Evolutionary conservation across 2,329 filamentous ascomycete species (phyloP).

Genomic region (Dactylellina parvicollis): DNA sequence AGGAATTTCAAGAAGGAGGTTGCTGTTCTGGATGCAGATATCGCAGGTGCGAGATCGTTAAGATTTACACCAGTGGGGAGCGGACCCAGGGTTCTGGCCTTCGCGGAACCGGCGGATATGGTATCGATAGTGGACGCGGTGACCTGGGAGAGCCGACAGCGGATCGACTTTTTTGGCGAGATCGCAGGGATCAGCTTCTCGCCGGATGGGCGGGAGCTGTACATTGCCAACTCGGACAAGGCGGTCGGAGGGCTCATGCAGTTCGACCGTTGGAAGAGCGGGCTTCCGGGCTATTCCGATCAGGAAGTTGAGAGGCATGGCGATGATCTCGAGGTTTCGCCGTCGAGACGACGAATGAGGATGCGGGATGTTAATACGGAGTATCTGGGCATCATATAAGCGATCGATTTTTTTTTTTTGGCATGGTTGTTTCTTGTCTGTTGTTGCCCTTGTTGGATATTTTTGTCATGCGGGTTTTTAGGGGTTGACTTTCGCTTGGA

Average conservation of each 20-base stretch:
- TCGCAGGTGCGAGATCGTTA: constrained; percentile 75
- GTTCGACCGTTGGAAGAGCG: constrained; percentile 65
- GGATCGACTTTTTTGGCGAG: constrained; percentile 78
- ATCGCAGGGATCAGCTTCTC: constrained; percentile 75
- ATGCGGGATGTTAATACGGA: constrained; percentile 52
- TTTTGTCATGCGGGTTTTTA: background rate
- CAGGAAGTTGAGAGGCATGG: constrained; percentile 22
- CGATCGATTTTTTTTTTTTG: constrained; percentile 21
- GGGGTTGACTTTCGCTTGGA: background rate
- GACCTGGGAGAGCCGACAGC: constrained; percentile 73
- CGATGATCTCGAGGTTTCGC: constrained; percentile 12
- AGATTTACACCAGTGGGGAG: constrained; percentile 77
- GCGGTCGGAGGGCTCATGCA: constrained; percentile 74
- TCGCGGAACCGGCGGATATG: constrained; percentile 79
- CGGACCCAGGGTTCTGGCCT: constrained; percentile 73
- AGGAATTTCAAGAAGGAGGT: constrained; percentile 72
- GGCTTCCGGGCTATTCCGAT: constrained; percentile 27
- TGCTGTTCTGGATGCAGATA: constrained; percentile 70
- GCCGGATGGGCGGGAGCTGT: constrained; percentile 74
- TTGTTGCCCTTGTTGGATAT: background rate
- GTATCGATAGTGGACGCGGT: constrained; percentile 75
- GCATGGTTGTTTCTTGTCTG: background rate
- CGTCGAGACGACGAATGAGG: constrained; percentile 42
- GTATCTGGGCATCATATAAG: constrained; percentile 49
- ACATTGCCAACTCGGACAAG: constrained; percentile 73